These are phyloP conservation scores for Tremellales sp. DNA, from an alignment of 1,284 basidiomycete species.

Conservation along the genomic window DNA sequence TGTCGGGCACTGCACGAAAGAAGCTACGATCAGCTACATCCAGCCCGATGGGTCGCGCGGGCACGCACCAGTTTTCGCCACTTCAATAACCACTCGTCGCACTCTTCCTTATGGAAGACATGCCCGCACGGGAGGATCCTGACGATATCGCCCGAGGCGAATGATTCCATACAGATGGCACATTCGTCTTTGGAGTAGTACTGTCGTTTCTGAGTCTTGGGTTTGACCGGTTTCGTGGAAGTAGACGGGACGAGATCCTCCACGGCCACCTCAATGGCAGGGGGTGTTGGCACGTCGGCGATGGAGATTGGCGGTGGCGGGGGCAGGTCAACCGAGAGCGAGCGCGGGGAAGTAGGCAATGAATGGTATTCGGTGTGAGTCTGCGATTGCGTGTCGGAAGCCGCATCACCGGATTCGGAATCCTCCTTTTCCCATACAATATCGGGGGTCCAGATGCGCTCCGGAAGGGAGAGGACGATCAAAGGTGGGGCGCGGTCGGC, in stretches of 20 bases:
- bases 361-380: not conserved
- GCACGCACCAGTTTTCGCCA: constrained; percentile 76
- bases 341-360: not conserved
- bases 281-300: constrained; percentile 20
- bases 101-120: constrained; percentile 65
- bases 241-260: not conserved
- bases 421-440: constrained; percentile 50
- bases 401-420: constrained; percentile 6
- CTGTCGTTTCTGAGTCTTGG: constrained; percentile 17
- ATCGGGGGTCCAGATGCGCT: constrained; percentile 47
- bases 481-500: constrained; percentile 46
- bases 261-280: constrained; percentile 2
- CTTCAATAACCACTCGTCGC: constrained; percentile 83
- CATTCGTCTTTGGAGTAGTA: constrained; percentile 61
- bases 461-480: constrained; percentile 46
- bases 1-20: constrained; percentile 65
- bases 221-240: not conserved
- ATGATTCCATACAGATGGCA: constrained; percentile 82
- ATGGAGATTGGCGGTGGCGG: constrained; percentile 25
- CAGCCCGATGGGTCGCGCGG: constrained; percentile 11
- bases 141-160: constrained; percentile 76
- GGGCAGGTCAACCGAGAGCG: constrained; percentile 5
- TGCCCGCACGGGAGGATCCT: constrained; percentile 86
- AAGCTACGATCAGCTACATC: constrained; percentile 6
- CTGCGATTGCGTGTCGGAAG: not conserved